Evolutionary conservation across 768 basidiomycete species (phyloP).

Genomic region (Nidula microcarpa): DNA sequence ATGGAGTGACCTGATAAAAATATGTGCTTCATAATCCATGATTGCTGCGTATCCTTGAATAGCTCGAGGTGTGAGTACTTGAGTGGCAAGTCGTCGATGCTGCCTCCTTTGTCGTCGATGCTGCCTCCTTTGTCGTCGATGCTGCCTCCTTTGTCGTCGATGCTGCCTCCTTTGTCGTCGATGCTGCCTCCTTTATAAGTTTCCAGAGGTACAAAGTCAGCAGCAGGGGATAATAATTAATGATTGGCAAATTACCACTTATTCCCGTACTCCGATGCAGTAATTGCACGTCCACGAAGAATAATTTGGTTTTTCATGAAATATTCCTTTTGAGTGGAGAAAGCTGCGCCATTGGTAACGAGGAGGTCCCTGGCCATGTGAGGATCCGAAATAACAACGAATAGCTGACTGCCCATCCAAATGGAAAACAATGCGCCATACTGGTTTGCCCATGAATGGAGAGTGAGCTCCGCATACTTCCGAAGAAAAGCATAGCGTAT

Average conservation of each 20-base stretch:
- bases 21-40: constrained; percentile 34
- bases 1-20: constrained; percentile 33
- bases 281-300: constrained; percentile 26
- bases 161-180: too few relatives aligned
- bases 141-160: too few relatives aligned
- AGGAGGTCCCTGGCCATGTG: constrained; percentile 30
- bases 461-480: constrained; percentile 28
- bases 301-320: constrained; percentile 34
- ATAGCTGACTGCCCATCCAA: constrained; percentile 34
- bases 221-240: neutral
- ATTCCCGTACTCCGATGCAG: constrained; percentile 25
- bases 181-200: too few relatives aligned
- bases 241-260: constrained; percentile 18
- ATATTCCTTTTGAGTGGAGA: constrained; percentile 26
- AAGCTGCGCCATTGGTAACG: constrained; percentile 28
- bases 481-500: constrained; percentile 24
- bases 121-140: too few relatives aligned
- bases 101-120: constrained; percentile 34
- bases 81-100: constrained; percentile 34
- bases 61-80: constrained; percentile 25
- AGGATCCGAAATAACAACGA: too few relatives aligned
- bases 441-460: constrained; percentile 26
- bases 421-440: constrained; percentile 30
- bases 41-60: constrained; percentile 28
- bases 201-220: neutral